Evolutionary conservation across 75 land plant species (phyloP).

Genomic region (Cunninghamia lanceolata): DNA sequence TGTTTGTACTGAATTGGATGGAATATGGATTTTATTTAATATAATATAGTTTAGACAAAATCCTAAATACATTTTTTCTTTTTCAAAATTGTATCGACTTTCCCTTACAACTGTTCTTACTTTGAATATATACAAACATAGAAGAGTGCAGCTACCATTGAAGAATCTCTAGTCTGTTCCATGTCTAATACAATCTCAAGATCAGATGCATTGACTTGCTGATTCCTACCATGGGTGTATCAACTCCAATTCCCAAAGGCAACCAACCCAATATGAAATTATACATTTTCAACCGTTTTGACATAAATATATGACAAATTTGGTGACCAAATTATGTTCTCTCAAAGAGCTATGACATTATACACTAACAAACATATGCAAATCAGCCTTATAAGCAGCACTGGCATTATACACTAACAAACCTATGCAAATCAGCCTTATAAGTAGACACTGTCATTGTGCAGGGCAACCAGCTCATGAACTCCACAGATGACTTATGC

Average conservation of each 20-base stretch:
- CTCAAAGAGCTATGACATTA: background rate
- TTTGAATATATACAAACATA: no score
- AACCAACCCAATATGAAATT: background rate
- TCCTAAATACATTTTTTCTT: no score
- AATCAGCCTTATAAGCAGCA: constrained; percentile 11
- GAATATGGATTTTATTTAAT: no score
- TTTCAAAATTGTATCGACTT: no score
- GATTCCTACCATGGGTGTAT: background rate
- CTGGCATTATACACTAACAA: background rate
- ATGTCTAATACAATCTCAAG: background rate
- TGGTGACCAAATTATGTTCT: background rate
- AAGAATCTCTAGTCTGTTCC: no score
- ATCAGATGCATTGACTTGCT: background rate
- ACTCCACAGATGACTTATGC: constrained; percentile 12
- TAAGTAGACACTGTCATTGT: constrained; percentile 16
- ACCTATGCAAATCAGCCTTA: constrained; percentile 1
- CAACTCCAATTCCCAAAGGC: background rate
- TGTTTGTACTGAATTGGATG: no score
- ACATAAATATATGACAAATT: background rate
- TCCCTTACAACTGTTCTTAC: no score
- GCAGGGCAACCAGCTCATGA: background rate
- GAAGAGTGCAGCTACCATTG: no score
- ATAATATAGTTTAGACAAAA: no score
- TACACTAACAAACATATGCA: background rate
- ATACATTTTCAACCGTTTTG: background rate